phyloP scores from a whole-genome alignment of 2,329 filamentous ascomycete genomes.

The Diaporthe citrichinensis region DNA sequence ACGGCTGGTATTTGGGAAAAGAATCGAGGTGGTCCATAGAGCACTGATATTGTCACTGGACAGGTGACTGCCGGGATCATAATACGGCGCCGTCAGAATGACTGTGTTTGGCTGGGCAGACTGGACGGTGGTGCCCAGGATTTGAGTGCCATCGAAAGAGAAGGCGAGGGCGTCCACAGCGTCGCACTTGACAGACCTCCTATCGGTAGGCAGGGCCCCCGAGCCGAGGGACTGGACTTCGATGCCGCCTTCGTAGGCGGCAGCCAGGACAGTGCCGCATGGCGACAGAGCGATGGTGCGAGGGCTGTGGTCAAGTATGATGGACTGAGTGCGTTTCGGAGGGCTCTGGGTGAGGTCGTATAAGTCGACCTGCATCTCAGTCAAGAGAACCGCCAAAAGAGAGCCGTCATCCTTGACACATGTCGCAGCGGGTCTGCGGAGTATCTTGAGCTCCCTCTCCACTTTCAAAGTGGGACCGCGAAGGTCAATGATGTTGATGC shows the following conservation, averaged over 20 bases:
- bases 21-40: conserved; percentile 88
- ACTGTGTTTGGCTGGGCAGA: conserved; percentile 78
- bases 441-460: conserved; percentile 83
- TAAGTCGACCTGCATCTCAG: conserved; percentile 87
- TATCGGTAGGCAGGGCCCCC: conserved; percentile 74
- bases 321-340: conserved; percentile 79
- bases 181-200: conserved; percentile 84
- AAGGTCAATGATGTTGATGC: conserved; percentile 84
- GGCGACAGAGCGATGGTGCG: conserved; percentile 85
- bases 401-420: conserved; percentile 85
- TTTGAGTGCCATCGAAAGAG: conserved; percentile 82
- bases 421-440: conserved; percentile 80
- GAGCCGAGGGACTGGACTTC: conserved; percentile 84
- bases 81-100: conserved; percentile 84
- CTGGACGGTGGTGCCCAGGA: conserved; percentile 81
- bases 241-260: conserved; percentile 89
- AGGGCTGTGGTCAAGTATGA: conserved; percentile 84
- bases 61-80: conserved; percentile 77
- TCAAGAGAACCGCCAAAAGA: conserved; percentile 83
- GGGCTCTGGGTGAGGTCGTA: conserved; percentile 78
- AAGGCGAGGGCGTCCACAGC: conserved; percentile 81
- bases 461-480: conserved; percentile 72
- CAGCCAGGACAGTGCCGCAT: conserved; percentile 84
- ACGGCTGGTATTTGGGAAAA: conserved; percentile 85
- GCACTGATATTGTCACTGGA: conserved; percentile 78